These are phyloP conservation scores for Elongisporangium senticosum DNA, from an alignment of 352 stramenopile species.

Conservation along the genomic window DNA sequence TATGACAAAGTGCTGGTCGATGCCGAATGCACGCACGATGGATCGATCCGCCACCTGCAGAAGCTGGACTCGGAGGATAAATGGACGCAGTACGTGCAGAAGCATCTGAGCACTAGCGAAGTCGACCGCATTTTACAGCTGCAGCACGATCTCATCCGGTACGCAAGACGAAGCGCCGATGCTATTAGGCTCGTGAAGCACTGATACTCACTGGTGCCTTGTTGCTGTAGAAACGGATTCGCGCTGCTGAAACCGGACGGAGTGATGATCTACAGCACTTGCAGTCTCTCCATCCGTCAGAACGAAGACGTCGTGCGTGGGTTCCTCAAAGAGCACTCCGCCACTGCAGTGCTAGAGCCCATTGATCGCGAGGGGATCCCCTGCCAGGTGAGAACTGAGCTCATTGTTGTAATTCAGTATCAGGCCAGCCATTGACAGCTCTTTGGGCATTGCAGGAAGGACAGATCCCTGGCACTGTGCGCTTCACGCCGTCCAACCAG, in stretches of 20 bases:
- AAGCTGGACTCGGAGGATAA: conserved; percentile 60
- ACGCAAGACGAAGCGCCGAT: not conserved
- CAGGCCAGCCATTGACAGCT: not conserved
- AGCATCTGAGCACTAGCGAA: conserved; percentile 53
- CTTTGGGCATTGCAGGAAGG: conserved; percentile 27
- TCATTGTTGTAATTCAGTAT: too few species aligned
- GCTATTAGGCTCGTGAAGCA: not conserved
- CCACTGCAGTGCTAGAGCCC: conserved; percentile 7
- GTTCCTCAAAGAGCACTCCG: conserved; percentile 48
- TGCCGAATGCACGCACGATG: conserved; percentile 94
- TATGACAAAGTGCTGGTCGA: conserved; percentile 96
- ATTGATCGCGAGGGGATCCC: conserved; percentile 28
- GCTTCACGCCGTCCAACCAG: conserved; percentile 64
- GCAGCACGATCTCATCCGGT: conserved; percentile 53
- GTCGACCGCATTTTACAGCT: conserved; percentile 55
- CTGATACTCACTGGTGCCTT: not conserved
- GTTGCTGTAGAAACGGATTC: conserved; percentile 78
- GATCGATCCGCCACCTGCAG: conserved; percentile 87
- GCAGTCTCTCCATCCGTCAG: conserved; percentile 89
- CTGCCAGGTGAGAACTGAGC: conserved; percentile 28
- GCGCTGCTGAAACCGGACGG: conserved; percentile 80
- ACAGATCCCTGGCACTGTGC: conserved; percentile 39
- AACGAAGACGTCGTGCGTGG: conserved; percentile 90
- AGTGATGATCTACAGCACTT: conserved; percentile 94
- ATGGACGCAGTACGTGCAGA: conserved; percentile 68